Base-by-base conservation (phyloP, 345 rosid genomes). In the Salix caprea region DNA sequence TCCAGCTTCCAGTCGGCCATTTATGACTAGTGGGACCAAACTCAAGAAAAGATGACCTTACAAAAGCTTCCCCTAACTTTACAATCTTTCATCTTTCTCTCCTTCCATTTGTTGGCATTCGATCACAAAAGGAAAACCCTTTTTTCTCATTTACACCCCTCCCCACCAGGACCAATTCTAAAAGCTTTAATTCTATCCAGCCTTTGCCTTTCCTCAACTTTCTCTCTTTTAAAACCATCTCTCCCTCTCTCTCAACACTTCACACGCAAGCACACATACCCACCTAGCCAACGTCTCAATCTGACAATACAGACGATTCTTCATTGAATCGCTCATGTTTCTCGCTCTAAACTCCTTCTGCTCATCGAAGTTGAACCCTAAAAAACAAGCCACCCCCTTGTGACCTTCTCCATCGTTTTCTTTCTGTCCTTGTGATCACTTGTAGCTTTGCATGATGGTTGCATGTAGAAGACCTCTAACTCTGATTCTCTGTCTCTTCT, bases 21-120 rank as follows among this genome's bases (percentile, higher is more conserved):
- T 77, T 70, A 77, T 58, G 50, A 54, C 15, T 4, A 16, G 80
- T 85, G 83, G 87, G 88, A 69, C 87, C 90, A 71, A 78, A 56
- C 74, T 2, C 32, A 13, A 64, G 40, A 74, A 28, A 70, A 76
- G 39, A 58, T 26, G 79, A 71, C 84, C 64, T 54, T 16, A 28
- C 71, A 40, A 23, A 12, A 19, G 75, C 56, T 64, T 60, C 50
- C 9, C 28, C 14, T 23, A 58, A 23, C 72, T 69, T 18, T 7
- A 64, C 19, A 32, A 23, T n/a, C 77, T 74, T 36, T 37, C 13
- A 50, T 26, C 76, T 44, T 58, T n/a, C 62, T 70, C 58, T 7
- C 15, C 54, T 60, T 44, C 6, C n/a, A 40, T 70, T 79, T 74
- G 37, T 68, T 42, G 60, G 18, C 50, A 66, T 70, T 75, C 65